phyloP scores from a whole-genome alignment of 1,139 yeast species.

The Pichia sp. region DNA sequence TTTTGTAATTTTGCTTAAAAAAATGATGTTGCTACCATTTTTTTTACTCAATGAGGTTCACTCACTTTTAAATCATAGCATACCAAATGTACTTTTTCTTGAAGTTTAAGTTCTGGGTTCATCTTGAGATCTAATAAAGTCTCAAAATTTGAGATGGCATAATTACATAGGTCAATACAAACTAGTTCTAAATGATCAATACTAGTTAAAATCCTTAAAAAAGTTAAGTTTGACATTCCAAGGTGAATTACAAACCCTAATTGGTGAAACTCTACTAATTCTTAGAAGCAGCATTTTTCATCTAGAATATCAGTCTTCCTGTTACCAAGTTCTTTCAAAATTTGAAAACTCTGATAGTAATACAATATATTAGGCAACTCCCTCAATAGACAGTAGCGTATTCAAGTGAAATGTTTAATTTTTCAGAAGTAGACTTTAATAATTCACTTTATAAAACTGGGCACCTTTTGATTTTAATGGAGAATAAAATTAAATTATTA shows the following conservation, averaged over 20 bases:
- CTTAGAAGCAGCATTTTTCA: slow-evolving; percentile 47
- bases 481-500: slow-evolving; percentile 66
- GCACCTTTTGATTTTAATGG: slow-evolving; percentile 72
- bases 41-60: no score
- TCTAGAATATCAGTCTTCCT: slow-evolving; percentile 44
- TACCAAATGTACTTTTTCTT: no score
- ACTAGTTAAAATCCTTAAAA: slow-evolving; percentile 2
- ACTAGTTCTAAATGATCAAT: background rate
- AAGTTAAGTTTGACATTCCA: slow-evolving; percentile 28
- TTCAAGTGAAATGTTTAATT: slow-evolving; percentile 51
- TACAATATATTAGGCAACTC: slow-evolving; percentile 58
- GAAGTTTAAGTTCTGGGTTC: no score
- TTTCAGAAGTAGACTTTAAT: slow-evolving; percentile 47
- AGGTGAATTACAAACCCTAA: slow-evolving; percentile 33
- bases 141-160: background rate
- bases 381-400: slow-evolving; percentile 68
- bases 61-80: no score
- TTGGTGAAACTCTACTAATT: slow-evolving; percentile 39
- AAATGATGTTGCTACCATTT: no score
- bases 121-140: no score
- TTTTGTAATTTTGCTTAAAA: no score
- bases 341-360: slow-evolving; percentile 70
- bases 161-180: background rate
- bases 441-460: slow-evolving; percentile 51
- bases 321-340: slow-evolving; percentile 55